phyloP scores from a whole-genome alignment of 345 rosid species.

The Combretum micranthum region DNA sequence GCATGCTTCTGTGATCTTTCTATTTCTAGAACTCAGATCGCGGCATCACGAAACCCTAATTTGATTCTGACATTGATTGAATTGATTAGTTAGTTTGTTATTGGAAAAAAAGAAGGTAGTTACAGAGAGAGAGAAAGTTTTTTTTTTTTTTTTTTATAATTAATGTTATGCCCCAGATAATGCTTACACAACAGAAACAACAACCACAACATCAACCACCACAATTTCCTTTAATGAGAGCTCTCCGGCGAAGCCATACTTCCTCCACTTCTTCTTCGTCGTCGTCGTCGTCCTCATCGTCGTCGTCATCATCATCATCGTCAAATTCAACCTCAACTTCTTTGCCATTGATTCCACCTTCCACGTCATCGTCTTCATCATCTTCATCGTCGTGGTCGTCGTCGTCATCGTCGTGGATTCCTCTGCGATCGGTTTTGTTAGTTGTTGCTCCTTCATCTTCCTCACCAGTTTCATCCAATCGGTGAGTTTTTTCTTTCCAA shows the following conservation, averaged over 20 bases:
- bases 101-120: background rate
- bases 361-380: conserved; percentile 31
- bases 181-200: conserved; percentile 38
- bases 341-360: conserved; percentile 22
- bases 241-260: conserved; percentile 52
- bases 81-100: conserved; percentile 8
- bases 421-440: conserved; percentile 53
- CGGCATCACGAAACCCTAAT: conserved; percentile 4
- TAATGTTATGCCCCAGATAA: conserved; percentile 3
- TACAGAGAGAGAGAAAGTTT: conserved; percentile 8
- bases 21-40: background rate
- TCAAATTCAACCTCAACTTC: conserved; percentile 16
- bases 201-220: background rate
- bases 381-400: conserved; percentile 33
- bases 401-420: conserved; percentile 55
- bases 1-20: no score
- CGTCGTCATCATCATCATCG: conserved; percentile 26
- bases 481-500: conserved; percentile 43
- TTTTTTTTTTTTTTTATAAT: no score
- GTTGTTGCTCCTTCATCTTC: conserved; percentile 49
- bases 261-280: conserved; percentile 29
- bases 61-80: background rate
- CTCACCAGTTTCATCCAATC: conserved; percentile 41
- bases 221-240: conserved; percentile 32
- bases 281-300: conserved; percentile 8